phyloP scores from a whole-genome alignment of 371 early-diverging fungal genomes.

The Syncephalastrum racemosum region DNA sequence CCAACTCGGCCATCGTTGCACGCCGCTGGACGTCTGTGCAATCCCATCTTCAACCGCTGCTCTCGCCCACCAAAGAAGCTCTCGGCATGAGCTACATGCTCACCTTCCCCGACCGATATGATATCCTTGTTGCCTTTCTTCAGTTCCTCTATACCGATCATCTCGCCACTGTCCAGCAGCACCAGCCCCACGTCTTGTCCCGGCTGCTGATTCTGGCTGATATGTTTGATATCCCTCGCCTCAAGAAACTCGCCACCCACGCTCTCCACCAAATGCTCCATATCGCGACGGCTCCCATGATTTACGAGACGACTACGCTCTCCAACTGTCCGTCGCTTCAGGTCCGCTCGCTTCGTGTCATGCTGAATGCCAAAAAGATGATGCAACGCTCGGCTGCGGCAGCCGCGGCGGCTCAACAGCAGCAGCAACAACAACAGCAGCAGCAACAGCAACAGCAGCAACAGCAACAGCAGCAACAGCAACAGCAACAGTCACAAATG shows the following conservation, averaged over 20 bases:
- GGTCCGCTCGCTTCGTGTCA: conserved; percentile 50
- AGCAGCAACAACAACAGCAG: conserved; percentile 12
- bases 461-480: conserved; percentile 13
- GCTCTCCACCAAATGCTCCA: conserved; percentile 61
- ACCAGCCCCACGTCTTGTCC: conserved; percentile 52
- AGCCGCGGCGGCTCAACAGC: conserved; percentile 11
- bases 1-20: conserved; percentile 63
- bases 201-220: conserved; percentile 58
- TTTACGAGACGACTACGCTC: conserved; percentile 56
- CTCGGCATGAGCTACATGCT: conserved; percentile 18
- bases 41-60: conserved; percentile 17
- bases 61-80: conserved; percentile 13
- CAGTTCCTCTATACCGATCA: conserved; percentile 70
- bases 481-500: not conserved
- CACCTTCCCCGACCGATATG: conserved; percentile 55
- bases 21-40: conserved; percentile 65
- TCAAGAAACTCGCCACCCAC: conserved; percentile 51
- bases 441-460: conserved; percentile 12
- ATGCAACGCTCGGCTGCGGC: conserved; percentile 18
- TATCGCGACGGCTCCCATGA: conserved; percentile 57
- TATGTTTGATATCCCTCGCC: conserved; percentile 50
- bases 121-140: conserved; percentile 56
- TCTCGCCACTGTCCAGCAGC: conserved; percentile 56
- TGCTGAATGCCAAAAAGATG: conserved; percentile 46
- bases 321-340: conserved; percentile 51